These are phyloP conservation scores for Irpex rosettiformis DNA, from an alignment of 1,284 basidiomycete species.

Conservation along the genomic window DNA sequence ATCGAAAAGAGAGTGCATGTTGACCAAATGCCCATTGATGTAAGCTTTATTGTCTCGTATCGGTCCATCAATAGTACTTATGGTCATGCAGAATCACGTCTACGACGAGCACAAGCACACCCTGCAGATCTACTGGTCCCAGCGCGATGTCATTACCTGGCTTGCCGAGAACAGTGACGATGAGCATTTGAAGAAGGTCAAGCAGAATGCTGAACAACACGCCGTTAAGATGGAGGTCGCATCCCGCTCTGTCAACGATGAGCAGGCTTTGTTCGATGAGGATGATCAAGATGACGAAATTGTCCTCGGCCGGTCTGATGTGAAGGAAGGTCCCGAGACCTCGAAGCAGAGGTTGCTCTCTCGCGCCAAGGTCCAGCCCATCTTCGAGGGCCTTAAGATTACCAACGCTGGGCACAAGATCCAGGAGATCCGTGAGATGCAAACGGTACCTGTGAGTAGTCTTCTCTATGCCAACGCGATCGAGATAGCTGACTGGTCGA, in stretches of 20 bases:
- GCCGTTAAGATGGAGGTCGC: constrained; percentile 84
- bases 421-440: constrained; percentile 88
- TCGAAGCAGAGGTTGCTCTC: constrained; percentile 78
- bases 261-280: constrained; percentile 86
- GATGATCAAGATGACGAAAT: constrained; percentile 81
- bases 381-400: constrained; percentile 78
- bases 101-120: constrained; percentile 91
- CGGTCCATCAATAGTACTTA: constrained; percentile 7
- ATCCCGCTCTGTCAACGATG: constrained; percentile 77
- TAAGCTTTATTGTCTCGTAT: constrained; percentile 34
- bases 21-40: constrained; percentile 97
- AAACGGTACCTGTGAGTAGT: constrained; percentile 80
- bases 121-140: constrained; percentile 91
- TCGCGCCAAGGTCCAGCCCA: constrained; percentile 64
- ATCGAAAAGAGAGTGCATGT: constrained; percentile 99
- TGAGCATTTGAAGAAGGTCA: constrained; percentile 89
- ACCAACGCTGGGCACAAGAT: constrained; percentile 80
- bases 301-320: constrained; percentile 63
- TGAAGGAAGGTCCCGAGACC: constrained; percentile 44
- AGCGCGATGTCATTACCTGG: constrained; percentile 89
- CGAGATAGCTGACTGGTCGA: background rate
- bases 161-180: constrained; percentile 94
- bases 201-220: constrained; percentile 82
- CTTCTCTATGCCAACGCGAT: constrained; percentile 2
- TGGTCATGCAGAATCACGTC: constrained; percentile 69